Percentiles rank a stretch among this genome's conserved stretches.
These are phyloP conservation scores for Fusarium annulatum DNA, from an alignment of 2,329 filamentous ascomycete species.

Conservation along the genomic window DNA sequence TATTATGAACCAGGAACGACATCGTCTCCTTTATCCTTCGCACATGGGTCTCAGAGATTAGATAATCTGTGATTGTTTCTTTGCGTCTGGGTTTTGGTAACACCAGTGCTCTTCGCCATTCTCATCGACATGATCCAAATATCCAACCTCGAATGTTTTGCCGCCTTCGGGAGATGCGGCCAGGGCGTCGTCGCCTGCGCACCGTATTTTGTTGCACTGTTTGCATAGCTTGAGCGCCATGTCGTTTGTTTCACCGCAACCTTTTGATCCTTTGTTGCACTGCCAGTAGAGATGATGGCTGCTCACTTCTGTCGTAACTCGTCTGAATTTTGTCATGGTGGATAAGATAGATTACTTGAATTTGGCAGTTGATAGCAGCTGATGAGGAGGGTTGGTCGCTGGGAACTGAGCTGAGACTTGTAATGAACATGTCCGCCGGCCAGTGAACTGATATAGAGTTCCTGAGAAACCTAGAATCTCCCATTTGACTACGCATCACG, in stretches of 20 bases:
- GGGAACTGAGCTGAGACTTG: accelerated
- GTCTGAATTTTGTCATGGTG: neutral
- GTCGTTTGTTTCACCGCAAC: neutral
- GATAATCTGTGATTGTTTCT: neutral
- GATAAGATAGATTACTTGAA: accelerated
- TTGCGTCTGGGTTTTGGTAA: accelerated
- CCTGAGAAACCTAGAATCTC: accelerated
- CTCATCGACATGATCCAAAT: neutral
- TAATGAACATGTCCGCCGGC: no score
- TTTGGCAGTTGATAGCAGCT: accelerated
- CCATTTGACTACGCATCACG: neutral
- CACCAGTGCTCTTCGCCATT: neutral
- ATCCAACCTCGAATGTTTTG: no score
- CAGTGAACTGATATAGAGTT: neutral
- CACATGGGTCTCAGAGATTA: accelerated
- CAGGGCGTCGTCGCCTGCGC: neutral
- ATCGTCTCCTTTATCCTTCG: neutral
- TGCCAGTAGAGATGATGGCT: neutral
- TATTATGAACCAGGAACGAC: neutral
- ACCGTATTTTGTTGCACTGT: accelerated
- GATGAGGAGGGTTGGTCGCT: accelerated
- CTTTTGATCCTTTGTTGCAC: accelerated
- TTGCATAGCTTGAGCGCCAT: neutral
- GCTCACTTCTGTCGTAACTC: accelerated
- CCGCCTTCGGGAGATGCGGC: accelerated